Conservation (phyloP, 148 eudicot species). For the Hydrangea macrophylla region DNA sequence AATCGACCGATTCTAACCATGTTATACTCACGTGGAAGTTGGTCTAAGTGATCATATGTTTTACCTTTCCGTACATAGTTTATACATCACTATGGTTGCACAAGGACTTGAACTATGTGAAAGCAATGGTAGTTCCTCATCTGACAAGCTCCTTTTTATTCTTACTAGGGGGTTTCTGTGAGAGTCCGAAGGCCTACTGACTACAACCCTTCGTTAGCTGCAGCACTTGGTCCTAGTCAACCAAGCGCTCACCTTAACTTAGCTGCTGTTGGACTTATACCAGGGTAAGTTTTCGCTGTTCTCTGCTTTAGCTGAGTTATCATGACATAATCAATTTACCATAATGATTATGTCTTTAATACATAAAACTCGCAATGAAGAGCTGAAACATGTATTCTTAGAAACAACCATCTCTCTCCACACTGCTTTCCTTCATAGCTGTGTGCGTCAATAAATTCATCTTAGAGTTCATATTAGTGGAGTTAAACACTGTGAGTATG, state of each 20-base stretch:
- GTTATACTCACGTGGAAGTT: too few relatives aligned
- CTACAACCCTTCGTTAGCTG: conserved; percentile 85
- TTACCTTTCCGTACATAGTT: neutral
- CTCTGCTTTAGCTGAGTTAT: neutral
- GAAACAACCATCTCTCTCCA: too few relatives aligned
- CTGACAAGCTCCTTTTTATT: conserved; percentile 8
- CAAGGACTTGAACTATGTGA: neutral
- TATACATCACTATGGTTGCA: neutral
- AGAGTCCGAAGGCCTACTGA: conserved; percentile 89
- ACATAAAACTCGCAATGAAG: neutral
- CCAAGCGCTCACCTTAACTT: conserved; percentile 79
- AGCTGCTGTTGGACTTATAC: conserved; percentile 82
- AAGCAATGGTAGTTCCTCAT: neutral
- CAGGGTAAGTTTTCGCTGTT: conserved; percentile 49
- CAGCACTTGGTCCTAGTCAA: conserved; percentile 87
- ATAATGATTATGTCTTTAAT: neutral
- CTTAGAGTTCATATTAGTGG: neutral
- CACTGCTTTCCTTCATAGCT: too few relatives aligned
- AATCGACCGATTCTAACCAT: too few relatives aligned
- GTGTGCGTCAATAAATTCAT: too few relatives aligned
- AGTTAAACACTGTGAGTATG: neutral
- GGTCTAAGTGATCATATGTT: neutral
- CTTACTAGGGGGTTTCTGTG: conserved; percentile 73
- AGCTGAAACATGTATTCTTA: neutral
- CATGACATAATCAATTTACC: neutral